These are phyloP conservation scores for Lanmaoa pseudosensibilis DNA, from an alignment of 768 basidiomycete species.

Conservation along the genomic window DNA sequence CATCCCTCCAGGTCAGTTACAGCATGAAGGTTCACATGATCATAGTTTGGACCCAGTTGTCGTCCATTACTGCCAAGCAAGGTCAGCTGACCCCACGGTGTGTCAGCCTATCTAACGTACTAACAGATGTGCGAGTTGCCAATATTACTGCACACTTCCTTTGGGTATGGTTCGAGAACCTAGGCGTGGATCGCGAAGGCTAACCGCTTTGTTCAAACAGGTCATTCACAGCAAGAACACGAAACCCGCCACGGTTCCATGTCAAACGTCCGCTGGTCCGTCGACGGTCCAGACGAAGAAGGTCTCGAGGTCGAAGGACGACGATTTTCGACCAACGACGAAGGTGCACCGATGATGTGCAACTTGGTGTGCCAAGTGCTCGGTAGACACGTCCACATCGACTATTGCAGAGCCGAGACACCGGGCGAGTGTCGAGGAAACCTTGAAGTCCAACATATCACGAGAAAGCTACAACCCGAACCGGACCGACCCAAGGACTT, in stretches of 20 bases:
- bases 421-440: conserved; percentile 37
- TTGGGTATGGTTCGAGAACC: conserved; percentile 37
- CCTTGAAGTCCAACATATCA: conserved; percentile 47
- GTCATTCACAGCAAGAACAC: conserved; percentile 57
- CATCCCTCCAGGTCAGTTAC: conserved; percentile 42
- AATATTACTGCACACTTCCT: conserved; percentile 57
- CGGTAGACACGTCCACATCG: conserved; percentile 56
- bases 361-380: conserved; percentile 51
- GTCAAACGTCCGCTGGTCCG: conserved; percentile 53
- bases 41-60: conserved; percentile 44
- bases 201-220: conserved; percentile 30
- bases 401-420: conserved; percentile 48
- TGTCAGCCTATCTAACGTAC: conserved; percentile 1
- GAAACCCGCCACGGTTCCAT: conserved; percentile 63
- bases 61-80: conserved; percentile 55
- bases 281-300: conserved; percentile 50
- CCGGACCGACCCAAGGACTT: conserved; percentile 51
- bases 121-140: conserved; percentile 51
- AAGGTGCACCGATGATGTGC: conserved; percentile 64
- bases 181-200: not conserved
- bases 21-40: conserved; percentile 48
- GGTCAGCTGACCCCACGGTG: conserved; percentile 28
- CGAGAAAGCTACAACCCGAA: conserved; percentile 41
- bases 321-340: conserved; percentile 50
- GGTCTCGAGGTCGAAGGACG: conserved; percentile 52